phyloP scores from a whole-genome alignment of 768 basidiomycete genomes.

The Exidia glandulosa region DNA sequence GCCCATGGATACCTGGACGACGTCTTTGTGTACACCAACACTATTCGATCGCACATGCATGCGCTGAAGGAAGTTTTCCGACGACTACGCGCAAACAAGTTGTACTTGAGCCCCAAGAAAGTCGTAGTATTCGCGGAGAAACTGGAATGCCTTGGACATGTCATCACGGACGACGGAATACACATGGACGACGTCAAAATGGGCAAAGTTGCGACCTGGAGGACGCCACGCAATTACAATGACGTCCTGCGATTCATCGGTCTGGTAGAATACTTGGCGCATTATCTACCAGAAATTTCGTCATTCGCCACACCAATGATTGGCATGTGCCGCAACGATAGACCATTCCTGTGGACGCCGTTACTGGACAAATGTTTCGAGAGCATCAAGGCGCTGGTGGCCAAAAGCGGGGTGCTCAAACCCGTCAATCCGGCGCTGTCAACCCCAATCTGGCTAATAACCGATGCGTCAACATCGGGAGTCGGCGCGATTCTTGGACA shows the following conservation, averaged over 20 bases:
- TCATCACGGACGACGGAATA: conserved; percentile 1
- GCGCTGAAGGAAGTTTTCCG: conserved; percentile 1
- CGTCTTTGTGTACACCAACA: conserved; percentile 6
- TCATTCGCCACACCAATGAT: conserved; percentile 1
- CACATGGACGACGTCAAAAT: conserved; percentile 4
- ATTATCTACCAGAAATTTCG: conserved; percentile 7
- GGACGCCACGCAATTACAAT: neutral
- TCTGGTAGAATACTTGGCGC: conserved; percentile 9
- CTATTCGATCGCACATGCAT: conserved; percentile 1
- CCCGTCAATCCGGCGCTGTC: conserved; percentile 12
- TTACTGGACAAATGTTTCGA: neutral
- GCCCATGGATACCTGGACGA: conserved; percentile 10
- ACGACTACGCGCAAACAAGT: neutral
- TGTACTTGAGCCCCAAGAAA: conserved; percentile 3
- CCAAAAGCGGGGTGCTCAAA: conserved; percentile 9
- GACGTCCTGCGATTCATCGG: conserved; percentile 8
- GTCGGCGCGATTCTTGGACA: conserved; percentile 20
- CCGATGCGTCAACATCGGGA: conserved; percentile 16
- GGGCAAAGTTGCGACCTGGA: neutral
- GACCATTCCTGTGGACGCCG: neutral
- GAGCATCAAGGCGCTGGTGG: conserved; percentile 4
- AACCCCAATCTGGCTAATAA: conserved; percentile 20
- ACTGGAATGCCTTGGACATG: conserved; percentile 2
- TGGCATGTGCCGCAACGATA: neutral
- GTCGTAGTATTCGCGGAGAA: neutral